Evolutionary conservation across 2,329 filamentous ascomycete genomes (phyloP).

Genomic region (Aplosporella prunicola): DNA sequence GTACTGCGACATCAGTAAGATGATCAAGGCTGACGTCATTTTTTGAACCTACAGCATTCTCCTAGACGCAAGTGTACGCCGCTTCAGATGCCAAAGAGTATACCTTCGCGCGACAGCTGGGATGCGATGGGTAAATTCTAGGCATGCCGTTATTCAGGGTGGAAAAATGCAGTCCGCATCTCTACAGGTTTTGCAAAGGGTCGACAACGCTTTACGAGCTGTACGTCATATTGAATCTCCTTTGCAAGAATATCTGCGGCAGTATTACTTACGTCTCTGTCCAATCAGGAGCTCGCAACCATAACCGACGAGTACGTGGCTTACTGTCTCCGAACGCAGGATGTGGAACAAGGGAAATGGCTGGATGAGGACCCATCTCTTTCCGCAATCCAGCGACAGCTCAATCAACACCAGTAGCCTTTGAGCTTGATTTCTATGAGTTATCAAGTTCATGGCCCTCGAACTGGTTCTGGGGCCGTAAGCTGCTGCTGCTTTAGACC

Average conservation of each 20-base stretch:
- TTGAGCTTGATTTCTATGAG: too few species aligned
- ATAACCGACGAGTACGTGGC: conserved; percentile 50
- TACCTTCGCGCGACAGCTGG: conserved; percentile 51
- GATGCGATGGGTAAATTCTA: conserved; percentile 48
- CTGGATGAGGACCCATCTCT: conserved; percentile 51
- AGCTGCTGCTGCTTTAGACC: too few species aligned
- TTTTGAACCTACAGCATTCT: conserved; percentile 45
- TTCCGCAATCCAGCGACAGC: conserved; percentile 38
- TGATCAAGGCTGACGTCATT: background rate
- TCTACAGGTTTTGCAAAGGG: conserved; percentile 38
- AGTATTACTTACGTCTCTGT: background rate
- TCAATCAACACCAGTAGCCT: too few species aligned
- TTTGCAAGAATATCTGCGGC: conserved; percentile 4
- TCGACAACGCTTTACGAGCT: conserved; percentile 39
- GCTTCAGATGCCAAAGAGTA: conserved; percentile 52
- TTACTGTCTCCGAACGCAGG: conserved; percentile 45
- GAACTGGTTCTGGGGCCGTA: too few species aligned
- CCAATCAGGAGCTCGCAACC: conserved; percentile 43
- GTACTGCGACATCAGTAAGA: too few species aligned
- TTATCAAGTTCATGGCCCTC: too few species aligned
- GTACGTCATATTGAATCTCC: conserved; percentile 27
- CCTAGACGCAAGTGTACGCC: conserved; percentile 48
- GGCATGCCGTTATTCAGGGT: conserved; percentile 43
- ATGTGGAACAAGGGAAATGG: conserved; percentile 51
- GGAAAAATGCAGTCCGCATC: conserved; percentile 40